phyloP scores from a whole-genome alignment of 2,329 filamentous ascomycete species.

The Chalaropsis ovoidea region DNA sequence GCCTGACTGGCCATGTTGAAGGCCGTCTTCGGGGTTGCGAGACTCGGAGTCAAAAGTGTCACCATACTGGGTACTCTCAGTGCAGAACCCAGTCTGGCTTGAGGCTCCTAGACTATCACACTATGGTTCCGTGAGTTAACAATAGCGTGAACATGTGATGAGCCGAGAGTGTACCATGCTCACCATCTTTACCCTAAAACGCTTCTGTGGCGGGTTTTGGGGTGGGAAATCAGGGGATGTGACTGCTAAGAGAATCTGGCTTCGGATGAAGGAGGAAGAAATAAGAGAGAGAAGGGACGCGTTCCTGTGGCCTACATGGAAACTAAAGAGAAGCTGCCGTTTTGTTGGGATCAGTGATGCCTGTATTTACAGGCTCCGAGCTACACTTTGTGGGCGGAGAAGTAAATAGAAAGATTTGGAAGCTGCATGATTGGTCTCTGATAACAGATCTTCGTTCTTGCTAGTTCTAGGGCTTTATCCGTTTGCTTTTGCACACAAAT shows the following conservation, averaged over 20 bases:
- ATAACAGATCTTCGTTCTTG: not conserved
- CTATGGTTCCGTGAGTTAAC: not conserved
- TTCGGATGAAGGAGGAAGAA: no score
- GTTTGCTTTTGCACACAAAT: conserved; percentile 10
- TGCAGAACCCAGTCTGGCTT: not conserved
- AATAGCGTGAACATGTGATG: not conserved
- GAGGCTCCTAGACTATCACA: not conserved
- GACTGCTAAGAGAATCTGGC: not conserved
- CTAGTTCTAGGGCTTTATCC: not conserved
- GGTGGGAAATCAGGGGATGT: not conserved
- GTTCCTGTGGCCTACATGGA: not conserved
- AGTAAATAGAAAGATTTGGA: not conserved
- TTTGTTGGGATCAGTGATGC: not conserved
- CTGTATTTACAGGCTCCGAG: not conserved
- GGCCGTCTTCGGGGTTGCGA: not conserved
- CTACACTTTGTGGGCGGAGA: not conserved
- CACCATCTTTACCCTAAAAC: not conserved
- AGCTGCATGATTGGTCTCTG: not conserved
- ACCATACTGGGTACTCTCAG: not conserved
- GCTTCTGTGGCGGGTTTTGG: not conserved
- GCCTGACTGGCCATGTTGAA: no score
- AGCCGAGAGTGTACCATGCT: not conserved
- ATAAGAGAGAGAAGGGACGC: not conserved
- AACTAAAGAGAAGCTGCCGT: not conserved
- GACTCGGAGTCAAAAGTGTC: not conserved